Evolutionary conservation across 2,329 filamentous ascomycete species (phyloP).

Genomic region (Arthrobotrys conoides): DNA sequence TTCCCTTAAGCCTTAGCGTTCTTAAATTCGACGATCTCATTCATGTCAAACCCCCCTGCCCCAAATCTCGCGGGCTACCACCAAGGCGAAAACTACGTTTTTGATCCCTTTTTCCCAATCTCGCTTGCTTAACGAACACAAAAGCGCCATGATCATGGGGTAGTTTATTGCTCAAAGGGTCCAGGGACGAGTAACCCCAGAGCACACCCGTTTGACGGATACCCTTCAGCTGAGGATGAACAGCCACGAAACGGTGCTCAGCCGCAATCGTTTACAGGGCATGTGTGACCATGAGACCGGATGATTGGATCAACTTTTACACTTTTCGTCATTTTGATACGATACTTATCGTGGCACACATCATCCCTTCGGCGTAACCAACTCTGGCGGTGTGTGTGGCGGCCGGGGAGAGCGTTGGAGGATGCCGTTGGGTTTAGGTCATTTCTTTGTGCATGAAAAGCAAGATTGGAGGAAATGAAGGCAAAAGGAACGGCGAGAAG

Average conservation of each 20-base stretch:
- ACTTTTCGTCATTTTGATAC: slow-evolving; percentile 29
- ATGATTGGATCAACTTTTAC: slow-evolving; percentile 41
- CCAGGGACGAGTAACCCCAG: background rate
- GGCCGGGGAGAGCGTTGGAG: slow-evolving; percentile 1
- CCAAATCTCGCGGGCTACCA: slow-evolving; percentile 4
- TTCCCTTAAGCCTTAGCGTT: slow-evolving; percentile 16
- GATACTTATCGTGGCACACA: slow-evolving; percentile 18
- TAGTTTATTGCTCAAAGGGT: background rate
- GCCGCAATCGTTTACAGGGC: slow-evolving; percentile 26
- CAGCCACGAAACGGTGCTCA: slow-evolving; percentile 51
- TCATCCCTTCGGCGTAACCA: slow-evolving; percentile 35
- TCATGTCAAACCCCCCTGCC: slow-evolving; percentile 6
- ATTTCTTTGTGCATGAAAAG: slow-evolving; percentile 22
- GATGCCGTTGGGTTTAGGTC: slow-evolving; percentile 4
- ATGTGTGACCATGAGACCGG: slow-evolving; percentile 47
- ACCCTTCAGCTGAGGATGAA: slow-evolving; percentile 32
- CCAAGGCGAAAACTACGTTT: slow-evolving; percentile 15
- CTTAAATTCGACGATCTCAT: background rate
- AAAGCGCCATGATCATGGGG: slow-evolving; percentile 11
- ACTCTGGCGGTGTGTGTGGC: slow-evolving; percentile 14
- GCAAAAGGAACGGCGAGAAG: background rate
- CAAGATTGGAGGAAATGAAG: slow-evolving; percentile 14
- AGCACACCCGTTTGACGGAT: slow-evolving; percentile 3
- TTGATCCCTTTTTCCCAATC: background rate
- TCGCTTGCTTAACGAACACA: slow-evolving; percentile 13